These are phyloP conservation scores for Balamuthia mandrillaris DNA, from an alignment of 208 protist species.

Conservation along the genomic window DNA sequence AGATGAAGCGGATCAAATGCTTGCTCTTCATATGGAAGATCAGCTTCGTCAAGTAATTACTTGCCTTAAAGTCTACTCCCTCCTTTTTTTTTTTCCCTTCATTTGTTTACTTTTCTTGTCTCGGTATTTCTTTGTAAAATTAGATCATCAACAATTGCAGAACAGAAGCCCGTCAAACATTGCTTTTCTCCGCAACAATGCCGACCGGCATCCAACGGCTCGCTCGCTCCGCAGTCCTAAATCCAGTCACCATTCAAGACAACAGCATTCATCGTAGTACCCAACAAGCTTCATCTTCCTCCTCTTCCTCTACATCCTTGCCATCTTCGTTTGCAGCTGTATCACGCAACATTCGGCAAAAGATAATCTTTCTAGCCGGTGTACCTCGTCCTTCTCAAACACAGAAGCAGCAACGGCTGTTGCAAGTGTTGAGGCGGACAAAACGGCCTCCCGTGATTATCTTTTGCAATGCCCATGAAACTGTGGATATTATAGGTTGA, in stretches of 20 bases:
- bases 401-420: background rate
- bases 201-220: background rate
- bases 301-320: no score
- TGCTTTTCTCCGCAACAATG: conserved; percentile 18
- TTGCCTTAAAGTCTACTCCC: no score
- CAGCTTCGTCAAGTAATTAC: background rate
- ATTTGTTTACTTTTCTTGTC: no score
- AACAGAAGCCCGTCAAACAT: background rate
- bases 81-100: no score
- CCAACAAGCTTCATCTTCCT: no score
- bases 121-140: no score
- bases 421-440: background rate
- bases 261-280: background rate
- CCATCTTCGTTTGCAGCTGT: no score
- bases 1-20: conserved; percentile 24
- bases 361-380: background rate
- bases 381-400: background rate
- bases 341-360: background rate
- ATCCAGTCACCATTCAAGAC: background rate
- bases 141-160: background rate
- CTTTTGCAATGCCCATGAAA: background rate
- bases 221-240: background rate
- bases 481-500: background rate
- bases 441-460: background rate
- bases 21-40: background rate